Evolutionary conservation across 805 yeast species (phyloP), one percentile per base, ranked within the genome.

Genomic region (Pichia cephalocereana): DNA sequence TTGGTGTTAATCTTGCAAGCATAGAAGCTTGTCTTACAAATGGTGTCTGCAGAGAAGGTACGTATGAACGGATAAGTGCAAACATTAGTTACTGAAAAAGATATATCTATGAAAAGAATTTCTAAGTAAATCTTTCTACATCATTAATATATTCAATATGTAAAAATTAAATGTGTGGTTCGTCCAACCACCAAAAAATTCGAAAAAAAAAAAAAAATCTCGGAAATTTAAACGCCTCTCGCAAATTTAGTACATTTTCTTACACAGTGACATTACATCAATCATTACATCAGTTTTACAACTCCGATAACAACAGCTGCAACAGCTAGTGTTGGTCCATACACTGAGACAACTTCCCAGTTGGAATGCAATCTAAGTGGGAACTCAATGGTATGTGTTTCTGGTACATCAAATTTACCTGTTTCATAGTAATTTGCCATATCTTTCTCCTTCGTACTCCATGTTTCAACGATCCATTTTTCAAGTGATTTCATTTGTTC

Each of bases 381-480:
- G 27, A 57, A 47, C 5, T 46, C 57, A 23, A 47, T 46, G 15
- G 53, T 55, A 26, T 55, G 55, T 6, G 56, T 56, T 2, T 36
- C 28, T 2, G 55, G 46, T 1, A 59, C 62, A 14, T 61, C 65
- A 51, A 83, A 82, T 2, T 70, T 54, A 8, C 91, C 89, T 12
- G 69, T 66, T 14, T 68, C 59, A 58, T 77, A 82, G 57, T 78
- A 86, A 17, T 62, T 60, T n/a, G 75, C 80, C 79, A 93, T 70
- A 44, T 83, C 62, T 43, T 63, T 66, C 64, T 93, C 98, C 64
- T 93, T 93, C 53, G 78, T 82, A 18, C 67, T 59, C 98, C 98
- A 93, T 11, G 77, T 66, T 3, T 73, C 65, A 51, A 70, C 72
- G 42, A 93, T 65, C 99, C 99, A 93, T 26, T 74, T 66, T 46